These are phyloP conservation scores for Thuja plicata DNA, from an alignment of 83 land plant species.

Conservation along the genomic window DNA sequence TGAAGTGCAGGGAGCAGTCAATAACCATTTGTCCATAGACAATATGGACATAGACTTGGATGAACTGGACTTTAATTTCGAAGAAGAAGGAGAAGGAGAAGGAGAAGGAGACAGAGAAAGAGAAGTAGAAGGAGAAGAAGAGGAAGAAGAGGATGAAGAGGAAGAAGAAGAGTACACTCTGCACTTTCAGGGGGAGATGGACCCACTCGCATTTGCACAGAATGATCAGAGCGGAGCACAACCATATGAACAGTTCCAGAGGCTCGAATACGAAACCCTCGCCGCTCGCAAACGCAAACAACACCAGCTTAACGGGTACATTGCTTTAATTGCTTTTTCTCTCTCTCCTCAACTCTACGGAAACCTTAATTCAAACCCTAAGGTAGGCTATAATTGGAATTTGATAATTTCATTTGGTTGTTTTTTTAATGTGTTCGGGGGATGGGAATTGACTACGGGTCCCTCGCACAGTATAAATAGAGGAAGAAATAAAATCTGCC, in stretches of 20 bases:
- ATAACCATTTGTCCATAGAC: conserved; percentile 1
- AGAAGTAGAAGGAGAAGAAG: conserved; percentile 32
- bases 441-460: too few relatives aligned
- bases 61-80: conserved; percentile 6
- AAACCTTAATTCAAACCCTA: background rate
- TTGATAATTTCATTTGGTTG: background rate
- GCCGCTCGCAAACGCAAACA: conserved; percentile 74
- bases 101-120: conserved; percentile 42
- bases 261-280: conserved; percentile 75
- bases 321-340: background rate
- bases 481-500: too few relatives aligned
- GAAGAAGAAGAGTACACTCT: conserved; percentile 43
- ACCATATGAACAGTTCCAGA: conserved; percentile 69
- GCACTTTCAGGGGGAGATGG: conserved; percentile 52
- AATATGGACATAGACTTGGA: conserved; percentile 14
- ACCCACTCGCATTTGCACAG: conserved; percentile 68
- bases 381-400: background rate
- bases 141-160: conserved; percentile 44
- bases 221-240: conserved; percentile 49
- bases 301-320: background rate
- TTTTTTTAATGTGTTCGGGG: too few relatives aligned
- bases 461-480: too few relatives aligned
- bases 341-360: too few relatives aligned
- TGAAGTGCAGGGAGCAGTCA: background rate
- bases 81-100: conserved; percentile 36